These are phyloP conservation scores for Rhizomucor miehei DNA, from an alignment of 371 early-diverging fungal species.

Conservation along the genomic window DNA sequence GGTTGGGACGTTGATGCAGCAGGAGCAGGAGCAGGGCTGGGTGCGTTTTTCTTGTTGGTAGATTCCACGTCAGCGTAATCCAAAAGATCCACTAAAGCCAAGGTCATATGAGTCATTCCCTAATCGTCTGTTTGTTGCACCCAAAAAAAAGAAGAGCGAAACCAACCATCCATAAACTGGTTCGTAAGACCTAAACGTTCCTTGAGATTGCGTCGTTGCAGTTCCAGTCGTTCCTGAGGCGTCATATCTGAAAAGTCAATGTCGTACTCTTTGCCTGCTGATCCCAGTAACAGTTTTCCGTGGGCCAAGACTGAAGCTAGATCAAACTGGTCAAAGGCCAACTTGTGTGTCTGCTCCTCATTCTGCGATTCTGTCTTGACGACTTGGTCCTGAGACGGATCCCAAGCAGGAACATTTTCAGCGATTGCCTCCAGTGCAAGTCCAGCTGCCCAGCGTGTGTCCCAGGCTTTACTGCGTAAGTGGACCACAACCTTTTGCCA, in stretches of 20 bases:
- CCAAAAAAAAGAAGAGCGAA: constrained; percentile 8
- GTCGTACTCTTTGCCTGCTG: constrained; percentile 92
- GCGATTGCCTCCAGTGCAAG: constrained; percentile 91
- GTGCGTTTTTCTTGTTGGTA: constrained; percentile 12
- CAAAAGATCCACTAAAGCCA: constrained; percentile 61
- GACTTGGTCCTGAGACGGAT: constrained; percentile 38
- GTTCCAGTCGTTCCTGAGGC: constrained; percentile 79
- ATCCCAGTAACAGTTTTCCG: constrained; percentile 83
- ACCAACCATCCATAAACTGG: constrained; percentile 83
- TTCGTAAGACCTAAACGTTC: constrained; percentile 85
- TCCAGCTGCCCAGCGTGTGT: constrained; percentile 93
- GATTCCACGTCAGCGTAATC: constrained; percentile 60
- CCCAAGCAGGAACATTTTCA: constrained; percentile 82
- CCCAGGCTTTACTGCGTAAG: constrained; percentile 89
- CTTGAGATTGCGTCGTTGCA: constrained; percentile 81
- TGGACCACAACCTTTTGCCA: constrained; percentile 74
- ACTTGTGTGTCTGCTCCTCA: constrained; percentile 33
- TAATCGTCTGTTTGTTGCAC: not conserved
- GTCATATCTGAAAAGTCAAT: constrained; percentile 77
- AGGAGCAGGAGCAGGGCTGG: constrained; percentile 11
- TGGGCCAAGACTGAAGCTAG: constrained; percentile 76
- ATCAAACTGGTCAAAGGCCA: constrained; percentile 81
- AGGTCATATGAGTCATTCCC: constrained; percentile 1
- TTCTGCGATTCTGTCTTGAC: constrained; percentile 11
- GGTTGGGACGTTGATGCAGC: constrained; percentile 25